Evolutionary conservation across 352 stramenopile species (phyloP), one percentile per base, ranked within the genome.

Genomic region (Phytophthora litchii): DNA sequence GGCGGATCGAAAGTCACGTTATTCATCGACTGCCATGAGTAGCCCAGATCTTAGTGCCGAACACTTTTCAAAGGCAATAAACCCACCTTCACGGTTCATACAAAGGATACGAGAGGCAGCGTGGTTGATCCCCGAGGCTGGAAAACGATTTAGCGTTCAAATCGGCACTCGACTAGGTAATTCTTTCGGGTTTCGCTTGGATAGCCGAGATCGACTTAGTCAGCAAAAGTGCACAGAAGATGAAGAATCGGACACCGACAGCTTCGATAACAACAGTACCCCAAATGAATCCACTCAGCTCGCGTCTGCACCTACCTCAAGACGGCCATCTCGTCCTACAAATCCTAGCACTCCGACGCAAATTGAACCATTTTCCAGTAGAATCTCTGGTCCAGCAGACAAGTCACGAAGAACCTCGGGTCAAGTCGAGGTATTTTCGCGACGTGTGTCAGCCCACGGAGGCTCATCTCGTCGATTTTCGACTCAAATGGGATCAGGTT

Each of bases 131-230:
- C 56, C 57, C 2, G 56, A 67, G 27, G 63, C 57, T 35, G 63
- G 63, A 1, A 67, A 60, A 21, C 57, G 63, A 34, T 37, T 71
- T 3, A 71, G 63, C 17, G 17, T 67, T 49, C 63, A 71, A 45
- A 60, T 71, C 4, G 44, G 50, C 7, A 44, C 51, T 40, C 50
- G 50, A 4, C 20, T 71, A 0, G 21, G 56, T 25, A 58, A 54
- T 32, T 56, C 55, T 1, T 44, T 70, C 23, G 57, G 63, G 0
- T 64, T 67, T 17, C 56, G 50, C 0, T 3, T 55, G 1, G 63
- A 71, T 29, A 71, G 57, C 48, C 54, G 43, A 14, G 63, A 59
- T 9, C 43, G 47, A 23, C 32, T 67, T 0, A 67, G 45, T 38
- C 50, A 63, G 3, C 21, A 54, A 9, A 65, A 50, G 19, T 40